Conservation (phyloP, 169 alveolate genomes). For the Plasmodium gonderi region DNA sequence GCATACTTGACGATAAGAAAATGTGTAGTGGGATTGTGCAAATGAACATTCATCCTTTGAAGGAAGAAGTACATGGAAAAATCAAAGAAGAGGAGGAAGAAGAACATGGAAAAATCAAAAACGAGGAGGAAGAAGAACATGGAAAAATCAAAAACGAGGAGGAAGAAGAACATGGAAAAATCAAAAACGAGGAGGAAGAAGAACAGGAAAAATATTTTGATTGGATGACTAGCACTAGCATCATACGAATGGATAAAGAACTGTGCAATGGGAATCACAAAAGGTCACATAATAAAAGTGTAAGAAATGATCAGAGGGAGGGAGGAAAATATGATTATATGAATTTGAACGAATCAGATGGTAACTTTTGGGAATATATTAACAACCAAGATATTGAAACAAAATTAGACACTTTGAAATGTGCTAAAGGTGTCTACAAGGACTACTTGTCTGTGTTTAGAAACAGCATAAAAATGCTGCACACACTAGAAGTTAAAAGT, state of each 20-base stretch:
- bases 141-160: not conserved
- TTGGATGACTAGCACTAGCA: no score
- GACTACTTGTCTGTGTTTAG: not conserved
- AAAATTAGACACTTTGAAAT: not conserved
- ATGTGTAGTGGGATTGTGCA: not conserved
- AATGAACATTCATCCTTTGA: not conserved
- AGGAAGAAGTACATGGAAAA: not conserved
- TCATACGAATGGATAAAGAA: no score
- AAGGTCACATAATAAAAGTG: no score
- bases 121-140: not conserved
- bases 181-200: not conserved
- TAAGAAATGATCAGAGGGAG: not conserved
- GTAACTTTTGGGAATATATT: conserved; percentile 4
- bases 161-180: not conserved
- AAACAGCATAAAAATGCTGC: conserved; percentile 5
- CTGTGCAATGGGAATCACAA: no score
- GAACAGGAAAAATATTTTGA: not conserved
- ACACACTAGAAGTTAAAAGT: conserved; percentile 1
- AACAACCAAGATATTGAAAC: not conserved
- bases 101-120: not conserved
- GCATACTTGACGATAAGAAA: not conserved
- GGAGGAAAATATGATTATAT: not conserved
- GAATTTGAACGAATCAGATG: not conserved
- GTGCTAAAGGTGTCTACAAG: not conserved
- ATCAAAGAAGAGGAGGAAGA: not conserved